phyloP scores from a whole-genome alignment of 371 early-diverging fungal genomes.

The Actinomucor elegans region DNA sequence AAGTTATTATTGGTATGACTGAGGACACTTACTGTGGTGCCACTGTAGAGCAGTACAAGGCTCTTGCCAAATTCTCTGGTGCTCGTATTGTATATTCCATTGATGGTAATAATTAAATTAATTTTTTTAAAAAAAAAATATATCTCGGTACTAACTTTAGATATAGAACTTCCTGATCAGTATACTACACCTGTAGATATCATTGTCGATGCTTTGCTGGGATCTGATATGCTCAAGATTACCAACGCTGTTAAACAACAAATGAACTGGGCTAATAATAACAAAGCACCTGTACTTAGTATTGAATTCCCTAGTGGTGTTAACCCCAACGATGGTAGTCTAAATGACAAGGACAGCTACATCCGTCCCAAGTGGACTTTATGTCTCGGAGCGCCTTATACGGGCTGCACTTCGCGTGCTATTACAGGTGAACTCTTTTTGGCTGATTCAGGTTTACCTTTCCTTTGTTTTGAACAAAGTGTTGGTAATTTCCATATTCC shows the following conservation, averaged over 20 bases:
- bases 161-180: conserved; percentile 50
- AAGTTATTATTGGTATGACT: conserved; percentile 61
- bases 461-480: conserved; percentile 58
- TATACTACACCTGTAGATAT: conserved; percentile 70
- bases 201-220: conserved; percentile 77
- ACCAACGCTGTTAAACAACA: conserved; percentile 18
- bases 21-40: conserved; percentile 10
- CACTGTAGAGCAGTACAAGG: conserved; percentile 20
- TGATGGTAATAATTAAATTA: conserved; percentile 30
- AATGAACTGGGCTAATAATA: conserved; percentile 77
- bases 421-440: conserved; percentile 75
- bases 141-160: not conserved
- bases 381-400: conserved; percentile 75
- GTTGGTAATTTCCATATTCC: conserved; percentile 61
- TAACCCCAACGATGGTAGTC: conserved; percentile 51
- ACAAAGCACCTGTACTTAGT: conserved; percentile 69
- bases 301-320: conserved; percentile 78
- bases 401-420: conserved; percentile 56
- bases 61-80: conserved; percentile 33
- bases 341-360: conserved; percentile 16
- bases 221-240: conserved; percentile 28
- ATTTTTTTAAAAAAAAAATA: not conserved
- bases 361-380: conserved; percentile 75
- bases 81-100: conserved; percentile 27
- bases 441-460: conserved; percentile 74